Evolutionary conservation across 192 early-diverging fungal species (phyloP).

Genomic region (Coemansia sp.): DNA sequence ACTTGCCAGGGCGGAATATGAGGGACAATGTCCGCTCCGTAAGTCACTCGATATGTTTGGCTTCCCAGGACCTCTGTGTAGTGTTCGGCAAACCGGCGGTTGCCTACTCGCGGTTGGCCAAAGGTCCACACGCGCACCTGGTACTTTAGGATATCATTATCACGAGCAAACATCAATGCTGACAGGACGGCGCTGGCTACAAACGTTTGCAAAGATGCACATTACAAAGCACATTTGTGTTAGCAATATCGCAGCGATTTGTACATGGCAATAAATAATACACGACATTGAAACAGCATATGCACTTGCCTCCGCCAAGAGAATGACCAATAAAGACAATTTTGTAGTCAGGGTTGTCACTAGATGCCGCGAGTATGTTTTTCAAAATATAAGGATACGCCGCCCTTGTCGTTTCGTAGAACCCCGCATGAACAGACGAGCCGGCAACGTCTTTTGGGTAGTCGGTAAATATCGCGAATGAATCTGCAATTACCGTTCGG

Average conservation of each 20-base stretch:
- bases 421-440: conserved; percentile 38
- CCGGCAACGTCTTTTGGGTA: conserved; percentile 29
- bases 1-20: conserved; percentile 55
- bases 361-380: conserved; percentile 34
- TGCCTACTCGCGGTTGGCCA: conserved; percentile 49
- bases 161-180: conserved; percentile 43
- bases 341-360: conserved; percentile 30
- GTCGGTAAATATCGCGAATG: conserved; percentile 33
- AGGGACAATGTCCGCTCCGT: conserved; percentile 48
- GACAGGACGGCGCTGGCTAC: conserved; percentile 51
- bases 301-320: conserved; percentile 45
- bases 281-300: background rate
- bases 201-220: background rate
- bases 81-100: conserved; percentile 44
- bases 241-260: background rate
- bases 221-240: background rate
- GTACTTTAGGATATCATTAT: conserved; percentile 33
- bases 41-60: conserved; percentile 50
- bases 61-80: conserved; percentile 45
- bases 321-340: conserved; percentile 52
- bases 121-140: conserved; percentile 54
- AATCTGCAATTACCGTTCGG: conserved; percentile 35
- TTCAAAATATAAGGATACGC: conserved; percentile 43
- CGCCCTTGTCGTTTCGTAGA: conserved; percentile 37
- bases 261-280: background rate